Percentiles rank a stretch among this genome's conserved stretches.
phyloP scores from a whole-genome alignment of 768 basidiomycete species.

The Macrolepiota dolichaula region DNA sequence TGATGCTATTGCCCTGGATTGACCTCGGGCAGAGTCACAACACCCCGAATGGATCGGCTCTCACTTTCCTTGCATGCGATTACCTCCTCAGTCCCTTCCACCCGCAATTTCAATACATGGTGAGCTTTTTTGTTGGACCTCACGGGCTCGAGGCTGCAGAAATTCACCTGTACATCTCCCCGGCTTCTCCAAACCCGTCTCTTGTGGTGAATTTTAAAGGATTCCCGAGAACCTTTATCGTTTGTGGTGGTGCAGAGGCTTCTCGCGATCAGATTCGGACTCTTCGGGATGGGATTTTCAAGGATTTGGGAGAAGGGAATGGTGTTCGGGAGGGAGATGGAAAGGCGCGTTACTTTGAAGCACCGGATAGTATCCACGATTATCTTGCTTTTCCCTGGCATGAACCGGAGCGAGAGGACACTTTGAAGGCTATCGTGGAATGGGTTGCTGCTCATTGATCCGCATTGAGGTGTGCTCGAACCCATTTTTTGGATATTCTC shows the following conservation, averaged over 20 bases:
- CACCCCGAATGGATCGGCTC: slow-evolving; percentile 33
- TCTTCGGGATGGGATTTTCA: slow-evolving; percentile 44
- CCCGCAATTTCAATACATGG: slow-evolving; percentile 26
- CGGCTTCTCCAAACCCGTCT: slow-evolving; percentile 41
- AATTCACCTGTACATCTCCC: slow-evolving; percentile 55
- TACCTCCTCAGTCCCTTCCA: slow-evolving; percentile 26
- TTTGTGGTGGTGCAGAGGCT: slow-evolving; percentile 54
- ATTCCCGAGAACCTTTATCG: slow-evolving; percentile 61
- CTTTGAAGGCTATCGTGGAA: slow-evolving; percentile 44
- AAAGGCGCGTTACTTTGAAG: slow-evolving; percentile 47
- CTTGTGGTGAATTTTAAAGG: slow-evolving; percentile 41
- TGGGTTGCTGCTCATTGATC: slow-evolving; percentile 33
- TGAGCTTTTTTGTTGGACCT: slow-evolving; percentile 42
- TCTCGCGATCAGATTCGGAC: slow-evolving; percentile 50
- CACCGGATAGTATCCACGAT: slow-evolving; percentile 53
- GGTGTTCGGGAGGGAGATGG: slow-evolving; percentile 30
- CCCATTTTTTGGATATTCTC: too few relatives aligned
- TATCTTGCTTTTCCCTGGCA: slow-evolving; percentile 47
- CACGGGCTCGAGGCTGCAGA: slow-evolving; percentile 42
- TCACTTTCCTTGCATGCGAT: slow-evolving; percentile 30
- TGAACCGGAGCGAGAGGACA: slow-evolving; percentile 49
- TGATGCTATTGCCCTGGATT: slow-evolving; percentile 54
- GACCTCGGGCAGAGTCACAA: slow-evolving; percentile 43
- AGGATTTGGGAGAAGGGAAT: slow-evolving; percentile 46
- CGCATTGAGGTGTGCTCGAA: too few relatives aligned